These are phyloP conservation scores for Limtongia smithiae DNA, from an alignment of 805 yeast genomes.

Conservation along the genomic window DNA sequence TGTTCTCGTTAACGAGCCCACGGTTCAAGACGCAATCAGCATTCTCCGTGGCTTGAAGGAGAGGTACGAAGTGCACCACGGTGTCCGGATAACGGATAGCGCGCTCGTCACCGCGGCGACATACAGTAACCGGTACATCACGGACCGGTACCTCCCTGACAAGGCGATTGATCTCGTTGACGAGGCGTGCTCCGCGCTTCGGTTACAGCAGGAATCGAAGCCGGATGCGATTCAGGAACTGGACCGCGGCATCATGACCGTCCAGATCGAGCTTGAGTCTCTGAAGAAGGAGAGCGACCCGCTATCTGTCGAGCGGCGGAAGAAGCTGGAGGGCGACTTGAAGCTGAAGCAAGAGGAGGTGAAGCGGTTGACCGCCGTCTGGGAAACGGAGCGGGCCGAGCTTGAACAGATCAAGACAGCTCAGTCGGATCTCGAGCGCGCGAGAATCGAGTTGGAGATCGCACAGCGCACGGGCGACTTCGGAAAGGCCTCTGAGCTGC, in stretches of 20 bases:
- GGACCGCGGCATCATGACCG: conserved; percentile 86
- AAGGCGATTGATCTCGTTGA: conserved; percentile 96
- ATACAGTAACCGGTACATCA: conserved; percentile 81
- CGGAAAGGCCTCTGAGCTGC: conserved; percentile 82
- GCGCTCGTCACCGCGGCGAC: conserved; percentile 94
- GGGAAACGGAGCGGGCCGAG: conserved; percentile 79
- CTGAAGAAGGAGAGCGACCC: conserved; percentile 89
- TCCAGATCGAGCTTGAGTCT: conserved; percentile 92
- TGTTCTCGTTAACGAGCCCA: conserved; percentile 79
- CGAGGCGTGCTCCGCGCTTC: conserved; percentile 92
- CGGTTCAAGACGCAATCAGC: conserved; percentile 85
- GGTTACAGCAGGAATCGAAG: conserved; percentile 94
- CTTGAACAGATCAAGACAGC: conserved; percentile 76
- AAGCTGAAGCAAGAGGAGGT: conserved; percentile 61
- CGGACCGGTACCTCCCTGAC: conserved; percentile 89
- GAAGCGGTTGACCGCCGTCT: conserved; percentile 66
- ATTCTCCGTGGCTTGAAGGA: conserved; percentile 92
- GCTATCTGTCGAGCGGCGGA: conserved; percentile 71
- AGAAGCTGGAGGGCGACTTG: conserved; percentile 67
- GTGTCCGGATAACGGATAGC: conserved; percentile 88
- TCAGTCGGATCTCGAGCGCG: conserved; percentile 78
- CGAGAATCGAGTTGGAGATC: conserved; percentile 75
- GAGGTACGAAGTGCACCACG: conserved; percentile 94
- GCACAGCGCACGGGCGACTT: conserved; percentile 82
- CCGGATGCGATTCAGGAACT: conserved; percentile 90